phyloP scores from a whole-genome alignment of 108 stramenopile species.

The Cyclotella kingstonii region DNA sequence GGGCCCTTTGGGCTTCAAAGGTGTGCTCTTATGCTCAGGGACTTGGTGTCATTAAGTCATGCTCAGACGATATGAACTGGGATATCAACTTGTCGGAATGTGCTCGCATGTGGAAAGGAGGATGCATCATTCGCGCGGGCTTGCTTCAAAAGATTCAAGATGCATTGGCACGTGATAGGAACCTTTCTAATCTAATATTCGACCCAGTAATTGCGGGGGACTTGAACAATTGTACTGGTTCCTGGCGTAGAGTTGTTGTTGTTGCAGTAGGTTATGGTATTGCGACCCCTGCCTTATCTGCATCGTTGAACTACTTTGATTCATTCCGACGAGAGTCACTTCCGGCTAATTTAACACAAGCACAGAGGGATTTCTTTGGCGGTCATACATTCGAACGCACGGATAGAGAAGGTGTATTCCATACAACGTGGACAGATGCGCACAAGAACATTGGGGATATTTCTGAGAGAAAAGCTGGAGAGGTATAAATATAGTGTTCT shows the following conservation, averaged over 20 bases:
- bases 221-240: conserved; percentile 74
- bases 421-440: conserved; percentile 90
- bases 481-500: conserved; percentile 28
- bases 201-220: conserved; percentile 90
- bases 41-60: conserved; percentile 86
- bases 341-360: conserved; percentile 95
- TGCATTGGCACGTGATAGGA: conserved; percentile 69
- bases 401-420: conserved; percentile 84
- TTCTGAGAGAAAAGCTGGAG: conserved; percentile 86
- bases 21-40: conserved; percentile 98
- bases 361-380: conserved; percentile 99
- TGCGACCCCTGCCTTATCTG: conserved; percentile 84
- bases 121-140: conserved; percentile 97
- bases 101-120: conserved; percentile 98
- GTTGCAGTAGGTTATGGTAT: conserved; percentile 90
- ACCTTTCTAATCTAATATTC: conserved; percentile 89
- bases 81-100: conserved; percentile 89
- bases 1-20: conserved; percentile 94
- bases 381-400: conserved; percentile 95
- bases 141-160: conserved; percentile 92
- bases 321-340: conserved; percentile 86
- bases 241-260: conserved; percentile 93
- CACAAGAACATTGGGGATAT: conserved; percentile 95
- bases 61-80: conserved; percentile 89
- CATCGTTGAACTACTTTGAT: conserved; percentile 94